Evolutionary conservation across 129 eudicot genomes (phyloP), one percentile per base, ranked within the genome.

Genomic region (Saposhnikovia divaricata): DNA sequence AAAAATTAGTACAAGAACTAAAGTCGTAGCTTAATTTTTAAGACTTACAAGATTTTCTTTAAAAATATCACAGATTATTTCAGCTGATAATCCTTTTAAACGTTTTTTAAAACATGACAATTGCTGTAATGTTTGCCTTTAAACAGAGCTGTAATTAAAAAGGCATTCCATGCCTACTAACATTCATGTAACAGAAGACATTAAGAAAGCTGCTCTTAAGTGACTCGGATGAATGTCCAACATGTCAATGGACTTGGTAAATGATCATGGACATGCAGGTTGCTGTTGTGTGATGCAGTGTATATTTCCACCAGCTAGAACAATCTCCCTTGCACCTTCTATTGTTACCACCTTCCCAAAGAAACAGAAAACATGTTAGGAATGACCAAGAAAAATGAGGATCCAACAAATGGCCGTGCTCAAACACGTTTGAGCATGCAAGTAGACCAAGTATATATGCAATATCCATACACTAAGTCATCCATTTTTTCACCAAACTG

Each of bases 241-340:
- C 31, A 23, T 18, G 38, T 74, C 55, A 25, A 71, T 71, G 11
- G 21, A 40, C 28, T 74, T 44, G 18, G 19, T 4, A 14, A 2
- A 2, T 53, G 44, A 31, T 77, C 72, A 82, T 38, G 80, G 81
- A 23, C 73, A 81, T 40, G 93, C 89, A 27, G 98, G 98, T 85
- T 94, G 98, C 78, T 94, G 97, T 80, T 94, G 98, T n/a, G 97
- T 94, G 72, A 94, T 90, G 75, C 97, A 94, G 73, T 92, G 98
- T 77, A 94, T 90, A 81, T 94, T 94, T 73, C 98, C 98, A 59
- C 98, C 98, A 65, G 91, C 97, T 74, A 94, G 83, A 28, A 85
- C 98, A 46, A 94, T 92, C 85, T 94, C 98, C 83, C 98, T 91
- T 9, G 98, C 98, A 9, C 92, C 97, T 82, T 92, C 92, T 34